phyloP scores from a whole-genome alignment of 2,329 filamentous ascomycete genomes.

The Diaporthe batatas region DNA sequence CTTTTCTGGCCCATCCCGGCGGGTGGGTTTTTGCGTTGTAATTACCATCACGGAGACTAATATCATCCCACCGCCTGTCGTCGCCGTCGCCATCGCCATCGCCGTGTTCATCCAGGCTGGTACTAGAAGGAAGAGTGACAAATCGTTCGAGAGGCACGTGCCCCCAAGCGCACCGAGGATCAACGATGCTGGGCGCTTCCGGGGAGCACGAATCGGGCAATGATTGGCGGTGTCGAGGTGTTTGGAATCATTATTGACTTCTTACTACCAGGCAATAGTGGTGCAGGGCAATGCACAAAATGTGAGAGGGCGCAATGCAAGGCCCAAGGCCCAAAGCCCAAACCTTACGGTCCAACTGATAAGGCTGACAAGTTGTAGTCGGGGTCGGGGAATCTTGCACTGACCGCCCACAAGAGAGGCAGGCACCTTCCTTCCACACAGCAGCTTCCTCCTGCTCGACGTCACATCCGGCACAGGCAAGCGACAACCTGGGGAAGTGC shows the following conservation, averaged over 20 bases:
- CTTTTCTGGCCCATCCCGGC: background rate
- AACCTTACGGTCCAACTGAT: background rate
- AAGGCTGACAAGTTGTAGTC: background rate
- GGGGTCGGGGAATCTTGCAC: constrained; percentile 6
- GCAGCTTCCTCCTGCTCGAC: constrained; percentile 1
- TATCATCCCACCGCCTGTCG: constrained; percentile 10
- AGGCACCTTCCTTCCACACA: background rate
- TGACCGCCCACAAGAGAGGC: constrained; percentile 3
- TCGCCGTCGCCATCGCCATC: background rate
- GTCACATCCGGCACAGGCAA: constrained; percentile 24
- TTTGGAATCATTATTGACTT: background rate
- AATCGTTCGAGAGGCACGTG: no score
- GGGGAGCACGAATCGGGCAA: constrained; percentile 32
- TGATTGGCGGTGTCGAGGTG: constrained; percentile 35
- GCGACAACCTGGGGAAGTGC: constrained; percentile 27
- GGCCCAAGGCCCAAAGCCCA: background rate
- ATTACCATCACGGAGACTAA: constrained; percentile 1
- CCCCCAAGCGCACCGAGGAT: constrained; percentile 2
- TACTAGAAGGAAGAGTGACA: background rate
- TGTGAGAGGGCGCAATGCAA: constrained; percentile 11
- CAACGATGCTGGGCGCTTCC: constrained; percentile 7
- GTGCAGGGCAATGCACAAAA: background rate
- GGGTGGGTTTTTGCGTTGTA: constrained; percentile 25
- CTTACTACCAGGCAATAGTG: no score
- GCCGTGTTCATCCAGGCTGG: background rate